Percentiles rank a stretch among this genome's conserved stretches.
These are phyloP conservation scores for Cryptosporidium sp. DNA, from an alignment of 169 alveolate species.

Conservation along the genomic window DNA sequence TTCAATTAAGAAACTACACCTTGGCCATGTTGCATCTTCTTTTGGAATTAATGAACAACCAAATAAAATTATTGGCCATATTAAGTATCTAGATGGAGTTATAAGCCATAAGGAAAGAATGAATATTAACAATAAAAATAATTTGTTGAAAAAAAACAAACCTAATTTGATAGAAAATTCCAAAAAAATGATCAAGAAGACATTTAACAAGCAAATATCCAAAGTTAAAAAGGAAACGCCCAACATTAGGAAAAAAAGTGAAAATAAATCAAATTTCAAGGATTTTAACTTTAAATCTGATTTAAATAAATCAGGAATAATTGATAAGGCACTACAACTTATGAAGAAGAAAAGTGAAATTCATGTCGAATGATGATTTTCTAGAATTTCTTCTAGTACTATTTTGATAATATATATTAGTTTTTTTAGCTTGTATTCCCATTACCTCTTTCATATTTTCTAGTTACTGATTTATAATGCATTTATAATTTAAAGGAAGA, in stretches of 20 bases:
- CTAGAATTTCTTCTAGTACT: not conserved
- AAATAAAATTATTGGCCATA: slow-evolving; percentile 53
- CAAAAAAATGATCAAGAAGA: not conserved
- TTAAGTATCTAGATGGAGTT: slow-evolving; percentile 51
- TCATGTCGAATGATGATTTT: not conserved
- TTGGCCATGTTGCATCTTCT: slow-evolving; percentile 75
- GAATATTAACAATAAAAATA: not conserved
- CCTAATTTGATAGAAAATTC: not conserved
- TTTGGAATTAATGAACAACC: slow-evolving; percentile 75
- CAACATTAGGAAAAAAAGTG: not conserved
- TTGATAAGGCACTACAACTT: slow-evolving; percentile 31
- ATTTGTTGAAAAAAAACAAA: not conserved
- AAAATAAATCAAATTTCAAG: slow-evolving; percentile 5
- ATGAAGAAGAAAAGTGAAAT: slow-evolving; percentile 68
- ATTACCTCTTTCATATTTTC: not conserved
- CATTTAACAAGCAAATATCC: not conserved
- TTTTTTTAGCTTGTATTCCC: no score
- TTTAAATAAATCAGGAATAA: slow-evolving; percentile 18
- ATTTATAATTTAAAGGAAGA: no score
- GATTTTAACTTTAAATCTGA: slow-evolving; percentile 21
- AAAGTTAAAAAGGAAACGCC: not conserved
- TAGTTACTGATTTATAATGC: no score
- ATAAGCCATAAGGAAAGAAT: slow-evolving; percentile 20
- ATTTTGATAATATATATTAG: no score
- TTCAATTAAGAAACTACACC: slow-evolving; percentile 59